Evolutionary conservation across 2,329 filamentous ascomycete genomes (phyloP), one percentile per base, ranked within the genome.

Genomic region (Scedosporium aurantiacum): DNA sequence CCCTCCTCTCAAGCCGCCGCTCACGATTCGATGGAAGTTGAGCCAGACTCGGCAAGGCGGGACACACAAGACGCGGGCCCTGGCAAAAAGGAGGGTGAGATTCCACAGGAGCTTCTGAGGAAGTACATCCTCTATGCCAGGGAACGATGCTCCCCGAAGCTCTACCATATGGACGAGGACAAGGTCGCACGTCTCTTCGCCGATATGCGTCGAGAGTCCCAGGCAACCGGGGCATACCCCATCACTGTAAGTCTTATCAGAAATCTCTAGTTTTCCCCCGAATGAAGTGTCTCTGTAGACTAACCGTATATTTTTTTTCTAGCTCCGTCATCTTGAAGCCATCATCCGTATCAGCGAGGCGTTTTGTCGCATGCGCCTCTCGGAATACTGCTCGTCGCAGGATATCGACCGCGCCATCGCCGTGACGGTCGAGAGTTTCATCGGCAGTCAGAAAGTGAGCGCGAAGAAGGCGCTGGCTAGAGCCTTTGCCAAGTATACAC

Each of bases 321-420:
- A 77, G 0, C 90, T 99, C 59, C 91, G 94, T 73, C 94, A 99
- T 72, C 84, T 99, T 5, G 94, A 99, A 75, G 93, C 93, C 69
- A 96, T 99, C 67, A 89, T 97, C 65, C 93, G 94, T 71, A 97
- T 99, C 70, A 95, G 92, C 2, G 94, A 99, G 73, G 91, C 94
- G 0, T 83, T 99, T 2, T 95, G 90, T 75, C 93, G 96, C 70
- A 99, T 99, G 94, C 88, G 94, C 14, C 80, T 99, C n/a, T 94
- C 90, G 0, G 94, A 99, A 67, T 97, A 96, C 78, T 96, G 93
- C 74, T 88, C 88, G 5, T 77, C 89, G 1, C 84, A 89, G 63
- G 94, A 99, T 70, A 96, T 99, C 68, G 94, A 99, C 74, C 90
- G 94, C 52, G 94, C 94, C 62, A 99, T 99, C 70, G 91, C 92